Conservation (phyloP, 352 stramenopile genomes). For the Phytophthora kernoviae region DNA sequence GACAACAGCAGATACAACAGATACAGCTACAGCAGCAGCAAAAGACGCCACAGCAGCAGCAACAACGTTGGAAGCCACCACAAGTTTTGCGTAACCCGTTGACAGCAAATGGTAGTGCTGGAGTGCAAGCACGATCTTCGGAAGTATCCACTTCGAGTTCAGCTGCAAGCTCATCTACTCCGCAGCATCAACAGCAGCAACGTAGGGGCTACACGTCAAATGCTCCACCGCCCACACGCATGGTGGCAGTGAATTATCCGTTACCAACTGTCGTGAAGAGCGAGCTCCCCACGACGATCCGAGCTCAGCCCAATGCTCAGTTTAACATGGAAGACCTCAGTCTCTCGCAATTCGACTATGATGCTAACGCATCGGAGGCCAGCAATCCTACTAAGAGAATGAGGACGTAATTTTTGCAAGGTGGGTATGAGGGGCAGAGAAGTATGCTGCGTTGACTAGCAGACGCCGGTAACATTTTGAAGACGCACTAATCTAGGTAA, state of each 20-base stretch:
- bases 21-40: slow-evolving; percentile 11
- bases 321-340: slow-evolving; percentile 85
- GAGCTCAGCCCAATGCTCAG: slow-evolving; percentile 31
- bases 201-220: slow-evolving; percentile 31
- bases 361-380: slow-evolving; percentile 39
- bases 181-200: slow-evolving; percentile 22
- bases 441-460: not conserved
- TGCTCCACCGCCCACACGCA: slow-evolving; percentile 53
- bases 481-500: not conserved
- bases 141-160: slow-evolving; percentile 5
- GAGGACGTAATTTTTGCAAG: slow-evolving; percentile 30
- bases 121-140: slow-evolving; percentile 5
- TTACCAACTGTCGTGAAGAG: slow-evolving; percentile 27
- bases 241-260: slow-evolving; percentile 30
- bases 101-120: slow-evolving; percentile 14
- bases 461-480: slow-evolving; percentile 2
- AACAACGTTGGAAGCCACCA: slow-evolving; percentile 38
- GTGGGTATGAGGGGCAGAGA: not conserved
- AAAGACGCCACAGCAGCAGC: slow-evolving; percentile 11
- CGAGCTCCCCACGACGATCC: slow-evolving; percentile 13
- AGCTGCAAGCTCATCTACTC: slow-evolving; percentile 25
- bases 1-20: slow-evolving; percentile 6
- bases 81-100: slow-evolving; percentile 25
- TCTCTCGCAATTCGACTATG: slow-evolving; percentile 86
- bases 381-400: slow-evolving; percentile 44